These are phyloP conservation scores for Pseudisothecium myosuroides DNA, from an alignment of 225 moss, liverwort and hornwort genomes.

Conservation along the genomic window DNA sequence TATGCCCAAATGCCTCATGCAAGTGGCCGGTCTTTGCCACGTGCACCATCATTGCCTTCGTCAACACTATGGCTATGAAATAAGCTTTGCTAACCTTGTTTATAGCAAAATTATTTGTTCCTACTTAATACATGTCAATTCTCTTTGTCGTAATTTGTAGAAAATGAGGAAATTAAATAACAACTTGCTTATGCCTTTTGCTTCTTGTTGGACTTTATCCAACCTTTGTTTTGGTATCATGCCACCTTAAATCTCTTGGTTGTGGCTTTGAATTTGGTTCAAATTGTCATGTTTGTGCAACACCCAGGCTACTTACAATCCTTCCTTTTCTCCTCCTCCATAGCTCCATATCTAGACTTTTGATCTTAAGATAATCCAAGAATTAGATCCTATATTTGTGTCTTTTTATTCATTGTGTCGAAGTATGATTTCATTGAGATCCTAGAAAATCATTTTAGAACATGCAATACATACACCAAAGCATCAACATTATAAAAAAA, in stretches of 20 bases:
- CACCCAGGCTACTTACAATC: not conserved
- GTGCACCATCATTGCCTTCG: too few relatives aligned
- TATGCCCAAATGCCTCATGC: too few relatives aligned
- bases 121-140: too few relatives aligned
- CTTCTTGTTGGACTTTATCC: not conserved
- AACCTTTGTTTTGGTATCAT: not conserved
- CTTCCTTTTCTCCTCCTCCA: not conserved
- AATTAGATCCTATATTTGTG: not conserved
- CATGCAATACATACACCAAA: not conserved
- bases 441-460: not conserved
- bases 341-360: not conserved
- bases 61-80: too few relatives aligned
- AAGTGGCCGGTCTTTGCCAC: too few relatives aligned
- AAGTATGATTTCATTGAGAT: not conserved
- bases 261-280: not conserved
- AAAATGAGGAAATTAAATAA: too few relatives aligned
- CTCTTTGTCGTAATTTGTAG: too few relatives aligned
- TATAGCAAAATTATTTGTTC: too few relatives aligned
- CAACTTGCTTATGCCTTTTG: too few relatives aligned
- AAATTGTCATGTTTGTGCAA: not conserved
- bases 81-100: too few relatives aligned
- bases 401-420: not conserved
- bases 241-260: not conserved
- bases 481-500: not conserved
- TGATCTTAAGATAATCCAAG: not conserved